phyloP scores from a whole-genome alignment of 1,139 yeast species.

The Suhomyces kunorum region DNA sequence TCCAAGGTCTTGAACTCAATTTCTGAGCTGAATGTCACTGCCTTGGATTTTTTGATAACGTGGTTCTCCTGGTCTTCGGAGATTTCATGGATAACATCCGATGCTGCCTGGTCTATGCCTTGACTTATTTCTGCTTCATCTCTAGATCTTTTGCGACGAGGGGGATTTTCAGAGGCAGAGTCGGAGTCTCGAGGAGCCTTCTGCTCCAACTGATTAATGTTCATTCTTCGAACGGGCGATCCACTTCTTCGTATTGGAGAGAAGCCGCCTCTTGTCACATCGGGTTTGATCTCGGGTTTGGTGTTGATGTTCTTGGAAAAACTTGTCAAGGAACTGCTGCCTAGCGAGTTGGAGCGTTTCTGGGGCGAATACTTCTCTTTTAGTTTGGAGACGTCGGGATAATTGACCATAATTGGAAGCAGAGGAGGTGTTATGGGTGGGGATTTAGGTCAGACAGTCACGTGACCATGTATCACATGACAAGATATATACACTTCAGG shows the following conservation, averaged over 20 bases:
- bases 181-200: background rate
- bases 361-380: slow-evolving; percentile 22
- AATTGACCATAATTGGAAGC: slow-evolving; percentile 4
- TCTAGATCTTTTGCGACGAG: background rate
- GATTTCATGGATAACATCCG: slow-evolving; percentile 4
- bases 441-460: too few species aligned
- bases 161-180: background rate
- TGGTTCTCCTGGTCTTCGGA: slow-evolving; percentile 6
- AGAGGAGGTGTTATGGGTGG: background rate
- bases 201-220: slow-evolving; percentile 33
- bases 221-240: slow-evolving; percentile 36
- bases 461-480: background rate
- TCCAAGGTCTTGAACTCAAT: background rate
- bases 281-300: slow-evolving; percentile 5
- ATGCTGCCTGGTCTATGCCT: slow-evolving; percentile 6
- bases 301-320: background rate
- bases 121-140: slow-evolving; percentile 8
- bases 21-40: slow-evolving; percentile 18
- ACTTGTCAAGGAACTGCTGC: background rate
- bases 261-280: slow-evolving; percentile 11
- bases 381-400: slow-evolving; percentile 16
- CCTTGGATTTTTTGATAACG: slow-evolving; percentile 13
- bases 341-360: slow-evolving; percentile 14
- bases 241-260: slow-evolving; percentile 41
- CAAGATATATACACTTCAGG: background rate